phyloP scores from a whole-genome alignment of 176 grass and related monocot species.

The Alloteropsis semialata region DNA sequence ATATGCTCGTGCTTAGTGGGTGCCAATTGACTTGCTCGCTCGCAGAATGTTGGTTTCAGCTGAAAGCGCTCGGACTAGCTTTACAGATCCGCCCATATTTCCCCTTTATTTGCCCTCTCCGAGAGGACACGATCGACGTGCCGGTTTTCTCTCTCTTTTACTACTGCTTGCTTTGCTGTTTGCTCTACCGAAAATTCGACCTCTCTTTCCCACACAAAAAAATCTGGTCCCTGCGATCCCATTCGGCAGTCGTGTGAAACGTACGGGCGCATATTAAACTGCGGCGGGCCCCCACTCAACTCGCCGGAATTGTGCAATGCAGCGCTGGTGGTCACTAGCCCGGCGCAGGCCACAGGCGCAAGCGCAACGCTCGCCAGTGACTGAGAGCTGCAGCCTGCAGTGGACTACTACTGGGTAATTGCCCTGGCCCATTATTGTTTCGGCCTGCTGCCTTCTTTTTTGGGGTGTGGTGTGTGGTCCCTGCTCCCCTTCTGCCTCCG shows the following conservation, averaged over 20 bases:
- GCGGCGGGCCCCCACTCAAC: not conserved
- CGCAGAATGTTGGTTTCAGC: constrained; percentile 1
- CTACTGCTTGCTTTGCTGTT: not conserved
- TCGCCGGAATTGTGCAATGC: constrained; percentile 32
- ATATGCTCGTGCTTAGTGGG: not conserved
- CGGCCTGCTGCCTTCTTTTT: not conserved
- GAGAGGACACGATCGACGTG: not conserved
- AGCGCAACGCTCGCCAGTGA: not conserved
- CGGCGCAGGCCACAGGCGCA: not conserved
- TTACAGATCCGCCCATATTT: not conserved
- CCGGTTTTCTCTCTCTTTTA: not conserved
- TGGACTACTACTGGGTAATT: not conserved
- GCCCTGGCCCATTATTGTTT: not conserved
- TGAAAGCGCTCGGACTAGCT: not conserved
- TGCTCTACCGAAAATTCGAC: not conserved
- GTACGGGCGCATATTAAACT: constrained; percentile 18
- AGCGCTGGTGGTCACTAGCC: constrained; percentile 36
- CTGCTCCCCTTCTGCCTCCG: not conserved
- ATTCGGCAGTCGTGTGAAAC: not conserved
- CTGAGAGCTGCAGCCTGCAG: not conserved
- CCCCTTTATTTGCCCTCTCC: not conserved
- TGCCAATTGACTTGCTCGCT: not conserved
- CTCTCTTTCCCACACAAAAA: not conserved
- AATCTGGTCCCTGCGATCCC: not conserved
- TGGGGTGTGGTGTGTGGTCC: not conserved